Evolutionary conservation across 1,139 yeast species (phyloP), one percentile per base, ranked within the genome.

Genomic region (Geotrichum aggregatum): DNA sequence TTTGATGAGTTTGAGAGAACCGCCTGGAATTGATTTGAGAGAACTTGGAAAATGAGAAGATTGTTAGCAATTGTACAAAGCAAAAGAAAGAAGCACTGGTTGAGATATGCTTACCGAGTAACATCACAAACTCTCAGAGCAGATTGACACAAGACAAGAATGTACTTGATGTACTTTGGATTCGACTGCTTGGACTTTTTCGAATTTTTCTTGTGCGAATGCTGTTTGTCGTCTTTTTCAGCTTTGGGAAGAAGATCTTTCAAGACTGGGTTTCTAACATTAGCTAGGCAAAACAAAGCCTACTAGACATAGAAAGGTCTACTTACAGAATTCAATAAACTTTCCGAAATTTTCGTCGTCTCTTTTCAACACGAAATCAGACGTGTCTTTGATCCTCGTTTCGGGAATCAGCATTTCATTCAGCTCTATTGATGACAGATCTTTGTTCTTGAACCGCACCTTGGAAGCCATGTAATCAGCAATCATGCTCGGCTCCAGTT

Each of bases 41-140:
- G 83, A 81, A 2, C 44, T 41, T 19, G 7, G 19, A 34, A 18
- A 14, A 8, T 10, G 21, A 35, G 3, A 16, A 19, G 18, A 11
- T 35, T n/a, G n/a, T n/a, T n/a, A n/a, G n/a, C n/a, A n/a, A n/a
- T n/a, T n/a, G n/a, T n/a, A n/a, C n/a, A n/a, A n/a, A n/a, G n/a
- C n/a, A n/a, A n/a, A n/a, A n/a, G n/a, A n/a, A n/a, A n/a, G n/a
- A n/a, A n/a, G n/a, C n/a, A n/a, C n/a, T n/a, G n/a, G n/a, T n/a
- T n/a, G n/a, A n/a, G n/a, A n/a, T n/a, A 21, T 8, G 22, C 43
- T 18, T 21, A 19, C 52, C 92, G 73, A 62, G 79, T 80, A 1
- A 83, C 75, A 61, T 84, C 91, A 68, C 92, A 84, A 0, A 84
- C 87, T 54, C 92, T 73, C 22, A 84, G 68, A 0, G 91, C 91